phyloP scores from a whole-genome alignment of 2,329 filamentous ascomycete species.

The Phaeophleospora eucalypticola region DNA sequence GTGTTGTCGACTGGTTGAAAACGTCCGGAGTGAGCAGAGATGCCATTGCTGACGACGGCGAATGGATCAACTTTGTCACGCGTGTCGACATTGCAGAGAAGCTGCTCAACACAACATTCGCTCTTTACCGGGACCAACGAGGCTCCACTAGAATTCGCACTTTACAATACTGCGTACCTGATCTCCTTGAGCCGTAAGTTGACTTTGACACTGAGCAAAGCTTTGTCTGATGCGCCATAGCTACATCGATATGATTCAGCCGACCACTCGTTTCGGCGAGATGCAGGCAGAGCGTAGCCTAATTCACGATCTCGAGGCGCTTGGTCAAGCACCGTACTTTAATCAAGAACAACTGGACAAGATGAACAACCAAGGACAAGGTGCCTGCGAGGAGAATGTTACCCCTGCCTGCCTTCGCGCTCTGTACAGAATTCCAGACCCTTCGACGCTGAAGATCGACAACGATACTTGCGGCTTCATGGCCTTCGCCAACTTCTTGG shows the following conservation, averaged over 20 bases:
- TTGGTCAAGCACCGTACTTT: constrained; percentile 19
- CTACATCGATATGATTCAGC: constrained; percentile 54
- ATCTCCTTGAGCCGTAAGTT: constrained; percentile 45
- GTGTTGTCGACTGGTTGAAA: constrained; percentile 55
- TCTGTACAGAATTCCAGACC: constrained; percentile 49
- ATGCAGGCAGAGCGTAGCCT: constrained; percentile 22
- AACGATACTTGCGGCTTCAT: constrained; percentile 40
- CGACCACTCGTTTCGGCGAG: constrained; percentile 56
- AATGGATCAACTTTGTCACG: constrained; percentile 58
- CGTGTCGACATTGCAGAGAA: constrained; percentile 44
- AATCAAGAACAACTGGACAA: constrained; percentile 15
- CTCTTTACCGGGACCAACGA: constrained; percentile 45
- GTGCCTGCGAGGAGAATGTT: constrained; percentile 35
- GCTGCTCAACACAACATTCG: constrained; percentile 57
- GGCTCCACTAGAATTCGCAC: constrained; percentile 49
- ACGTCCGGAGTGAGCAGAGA: constrained; percentile 49
- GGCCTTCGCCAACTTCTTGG: constrained; percentile 43
- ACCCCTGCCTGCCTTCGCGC: constrained; percentile 51
- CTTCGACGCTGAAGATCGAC: constrained; percentile 43
- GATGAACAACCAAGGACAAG: neutral
- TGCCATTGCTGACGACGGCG: constrained; percentile 44
- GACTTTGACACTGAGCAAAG: neutral
- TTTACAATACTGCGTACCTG: constrained; percentile 59
- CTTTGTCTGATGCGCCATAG: neutral
- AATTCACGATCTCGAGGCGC: constrained; percentile 7